Percentiles rank a stretch among this genome's conserved stretches.
phyloP scores from a whole-genome alignment of 2,329 filamentous ascomycete genomes.

The Grosmannia penicillata region DNA sequence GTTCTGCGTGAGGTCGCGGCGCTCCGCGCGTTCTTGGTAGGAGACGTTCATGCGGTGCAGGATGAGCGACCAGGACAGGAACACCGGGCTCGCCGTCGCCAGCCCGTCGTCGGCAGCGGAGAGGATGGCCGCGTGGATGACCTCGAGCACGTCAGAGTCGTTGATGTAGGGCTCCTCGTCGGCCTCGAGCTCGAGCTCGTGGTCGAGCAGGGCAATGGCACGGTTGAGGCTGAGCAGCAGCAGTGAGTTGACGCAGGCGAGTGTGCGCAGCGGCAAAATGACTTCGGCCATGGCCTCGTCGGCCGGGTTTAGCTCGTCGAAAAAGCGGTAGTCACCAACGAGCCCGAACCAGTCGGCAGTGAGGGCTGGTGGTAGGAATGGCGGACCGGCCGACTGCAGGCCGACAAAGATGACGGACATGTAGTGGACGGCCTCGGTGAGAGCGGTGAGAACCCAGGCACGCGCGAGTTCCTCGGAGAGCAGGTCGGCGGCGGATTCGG shows the following conservation, averaged over 20 bases:
- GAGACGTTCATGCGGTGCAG: slow-evolving; percentile 53
- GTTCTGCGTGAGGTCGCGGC: slow-evolving; percentile 40
- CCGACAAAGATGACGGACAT: slow-evolving; percentile 61
- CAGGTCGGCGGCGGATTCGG: slow-evolving; percentile 27
- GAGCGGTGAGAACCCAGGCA: slow-evolving; percentile 45
- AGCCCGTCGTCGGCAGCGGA: slow-evolving; percentile 39
- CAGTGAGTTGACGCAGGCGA: slow-evolving; percentile 57
- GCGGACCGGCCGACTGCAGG: slow-evolving; percentile 39
- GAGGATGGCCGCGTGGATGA: slow-evolving; percentile 58
- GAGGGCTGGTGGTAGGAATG: slow-evolving; percentile 41
- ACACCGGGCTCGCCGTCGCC: slow-evolving; percentile 54
- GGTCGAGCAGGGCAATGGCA: slow-evolving; percentile 40
- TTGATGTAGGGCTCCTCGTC: slow-evolving; percentile 48
- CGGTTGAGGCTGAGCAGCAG: slow-evolving; percentile 52
- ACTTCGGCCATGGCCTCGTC: slow-evolving; percentile 32
- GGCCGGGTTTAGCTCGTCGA: slow-evolving; percentile 40
- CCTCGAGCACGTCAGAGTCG: slow-evolving; percentile 52
- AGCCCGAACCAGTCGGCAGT: slow-evolving; percentile 63
- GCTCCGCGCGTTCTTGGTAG: slow-evolving; percentile 46
- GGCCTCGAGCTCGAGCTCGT: slow-evolving; percentile 28
- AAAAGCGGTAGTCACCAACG: slow-evolving; percentile 53
- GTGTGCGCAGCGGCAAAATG: slow-evolving; percentile 49
- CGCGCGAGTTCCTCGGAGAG: slow-evolving; percentile 39
- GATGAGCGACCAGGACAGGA: slow-evolving; percentile 71
- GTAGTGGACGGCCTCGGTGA: slow-evolving; percentile 59